Evolutionary conservation across 2,329 filamentous ascomycete genomes (phyloP).

Genomic region (Leptographium wingfieldii): DNA sequence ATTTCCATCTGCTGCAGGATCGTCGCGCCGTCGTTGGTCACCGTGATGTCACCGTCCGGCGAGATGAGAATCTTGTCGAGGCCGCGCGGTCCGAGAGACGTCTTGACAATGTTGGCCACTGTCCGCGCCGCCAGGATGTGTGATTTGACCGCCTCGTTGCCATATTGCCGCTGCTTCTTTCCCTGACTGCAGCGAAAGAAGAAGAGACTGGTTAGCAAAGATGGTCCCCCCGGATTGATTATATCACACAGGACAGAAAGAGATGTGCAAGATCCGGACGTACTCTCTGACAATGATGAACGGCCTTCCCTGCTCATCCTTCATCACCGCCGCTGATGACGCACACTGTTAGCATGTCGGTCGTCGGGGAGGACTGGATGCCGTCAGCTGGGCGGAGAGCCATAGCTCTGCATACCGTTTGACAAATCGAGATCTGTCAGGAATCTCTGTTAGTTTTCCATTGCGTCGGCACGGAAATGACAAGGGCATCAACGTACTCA

Average conservation of each 20-base stretch:
- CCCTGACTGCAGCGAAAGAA: constrained; percentile 55
- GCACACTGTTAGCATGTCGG: constrained; percentile 11
- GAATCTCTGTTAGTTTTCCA: constrained; percentile 12
- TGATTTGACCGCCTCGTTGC: constrained; percentile 93
- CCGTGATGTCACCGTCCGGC: constrained; percentile 95
- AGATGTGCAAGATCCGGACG: constrained; percentile 22
- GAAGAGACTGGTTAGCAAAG: neutral
- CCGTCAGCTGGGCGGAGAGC: neutral
- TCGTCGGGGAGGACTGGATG: neutral
- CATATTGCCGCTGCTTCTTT: constrained; percentile 93
- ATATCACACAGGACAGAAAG: neutral
- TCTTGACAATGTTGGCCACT: constrained; percentile 94
- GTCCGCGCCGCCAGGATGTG: constrained; percentile 96
- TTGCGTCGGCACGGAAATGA: constrained; percentile 11
- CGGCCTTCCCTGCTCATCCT: constrained; percentile 92
- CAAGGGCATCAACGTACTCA: constrained; percentile 34
- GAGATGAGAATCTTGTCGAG: constrained; percentile 99
- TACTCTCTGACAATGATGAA: constrained; percentile 99
- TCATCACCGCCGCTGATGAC: constrained; percentile 56
- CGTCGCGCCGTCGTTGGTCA: constrained; percentile 97
- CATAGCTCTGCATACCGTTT: constrained; percentile 47
- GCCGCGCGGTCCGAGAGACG: constrained; percentile 85
- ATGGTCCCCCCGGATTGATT: too few relatives aligned
- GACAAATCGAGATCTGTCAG: constrained; percentile 64
- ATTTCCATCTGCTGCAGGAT: constrained; percentile 99